Percentiles rank a stretch among this genome's conserved stretches.
Evolutionary conservation across 2,329 filamentous ascomycete genomes (phyloP).

Genomic region (Scytalidium sp.): DNA sequence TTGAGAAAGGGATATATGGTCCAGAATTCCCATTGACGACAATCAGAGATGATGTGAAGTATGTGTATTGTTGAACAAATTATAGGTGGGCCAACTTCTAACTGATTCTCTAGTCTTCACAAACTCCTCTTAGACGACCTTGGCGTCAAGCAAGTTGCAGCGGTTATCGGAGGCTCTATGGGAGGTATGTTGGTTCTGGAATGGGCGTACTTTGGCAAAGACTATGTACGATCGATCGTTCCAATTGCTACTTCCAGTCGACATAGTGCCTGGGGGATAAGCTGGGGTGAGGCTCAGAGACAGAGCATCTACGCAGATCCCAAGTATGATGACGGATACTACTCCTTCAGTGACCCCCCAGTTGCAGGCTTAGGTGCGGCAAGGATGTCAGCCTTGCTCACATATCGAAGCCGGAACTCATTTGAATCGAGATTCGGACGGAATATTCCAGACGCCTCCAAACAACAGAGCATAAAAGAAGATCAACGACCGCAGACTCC

Average conservation of each 20-base stretch:
- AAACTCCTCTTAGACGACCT: constrained; percentile 77
- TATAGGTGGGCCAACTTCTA: constrained; percentile 8
- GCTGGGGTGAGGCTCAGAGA: constrained; percentile 84
- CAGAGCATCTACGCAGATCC: constrained; percentile 97
- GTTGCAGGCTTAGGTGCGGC: constrained; percentile 85
- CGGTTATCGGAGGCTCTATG: constrained; percentile 80
- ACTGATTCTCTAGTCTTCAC: constrained; percentile 59
- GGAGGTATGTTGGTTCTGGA: constrained; percentile 90
- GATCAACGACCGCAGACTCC: constrained; percentile 57
- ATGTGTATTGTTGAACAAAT: constrained; percentile 32
- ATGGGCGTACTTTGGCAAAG: constrained; percentile 86
- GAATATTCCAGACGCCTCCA: constrained; percentile 83
- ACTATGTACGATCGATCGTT: constrained; percentile 77
- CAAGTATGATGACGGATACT: constrained; percentile 98
- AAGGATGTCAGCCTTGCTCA: constrained; percentile 93
- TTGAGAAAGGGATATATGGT: constrained; percentile 74
- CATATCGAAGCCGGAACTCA: constrained; percentile 93
- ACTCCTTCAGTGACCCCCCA: constrained; percentile 82
- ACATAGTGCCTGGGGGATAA: constrained; percentile 88
- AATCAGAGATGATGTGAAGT: constrained; percentile 93
- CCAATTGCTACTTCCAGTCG: constrained; percentile 82
- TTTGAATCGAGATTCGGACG: constrained; percentile 94
- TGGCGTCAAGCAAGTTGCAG: constrained; percentile 73
- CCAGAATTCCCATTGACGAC: constrained; percentile 96
- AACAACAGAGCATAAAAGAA: constrained; percentile 78